Conservation (phyloP, 192 early-diverging fungal genomes). For the Coemansia sp. region DNA sequence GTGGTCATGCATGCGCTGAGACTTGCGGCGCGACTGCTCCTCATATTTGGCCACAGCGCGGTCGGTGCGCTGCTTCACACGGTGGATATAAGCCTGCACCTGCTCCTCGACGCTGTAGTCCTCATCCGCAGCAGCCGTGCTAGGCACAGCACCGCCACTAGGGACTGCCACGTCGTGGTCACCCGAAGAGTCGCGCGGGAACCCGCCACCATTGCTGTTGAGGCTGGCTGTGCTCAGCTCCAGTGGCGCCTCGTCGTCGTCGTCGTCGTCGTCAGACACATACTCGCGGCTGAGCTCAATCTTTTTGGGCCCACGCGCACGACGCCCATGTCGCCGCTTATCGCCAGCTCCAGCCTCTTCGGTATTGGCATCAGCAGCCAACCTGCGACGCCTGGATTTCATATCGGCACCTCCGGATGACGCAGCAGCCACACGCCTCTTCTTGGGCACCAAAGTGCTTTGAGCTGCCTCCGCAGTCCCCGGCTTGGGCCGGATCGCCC, state of each 20-base stretch:
- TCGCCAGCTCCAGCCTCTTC: not conserved
- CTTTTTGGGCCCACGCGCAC: conserved; percentile 24
- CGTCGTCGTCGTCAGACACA: conserved; percentile 43
- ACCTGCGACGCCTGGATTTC: conserved; percentile 10
- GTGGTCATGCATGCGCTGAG: conserved; percentile 48
- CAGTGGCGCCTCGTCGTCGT: conserved; percentile 26
- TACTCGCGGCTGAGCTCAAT: conserved; percentile 43
- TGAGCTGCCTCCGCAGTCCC: not conserved
- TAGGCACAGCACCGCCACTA: not conserved
- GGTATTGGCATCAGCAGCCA: conserved; percentile 2
- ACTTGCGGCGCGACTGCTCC: conserved; percentile 40
- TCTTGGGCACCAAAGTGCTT: not conserved
- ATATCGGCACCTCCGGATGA: not conserved
- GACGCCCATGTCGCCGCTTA: conserved; percentile 22
- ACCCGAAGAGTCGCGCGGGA: not conserved
- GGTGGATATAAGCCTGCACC: conserved; percentile 49
- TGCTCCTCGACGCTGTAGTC: conserved; percentile 42
- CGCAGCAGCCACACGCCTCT: not conserved
- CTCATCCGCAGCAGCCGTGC: conserved; percentile 2
- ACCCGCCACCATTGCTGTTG: conserved; percentile 4
- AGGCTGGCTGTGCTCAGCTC: conserved; percentile 27
- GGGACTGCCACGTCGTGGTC: conserved; percentile 31
- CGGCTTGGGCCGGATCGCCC: not conserved
- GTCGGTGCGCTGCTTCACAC: conserved; percentile 45
- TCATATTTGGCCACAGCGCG: conserved; percentile 46